Percentiles rank a stretch among this genome's conserved stretches.
These are phyloP conservation scores for Globisporangium alternatum DNA, from an alignment of 352 stramenopile species.

Conservation along the genomic window DNA sequence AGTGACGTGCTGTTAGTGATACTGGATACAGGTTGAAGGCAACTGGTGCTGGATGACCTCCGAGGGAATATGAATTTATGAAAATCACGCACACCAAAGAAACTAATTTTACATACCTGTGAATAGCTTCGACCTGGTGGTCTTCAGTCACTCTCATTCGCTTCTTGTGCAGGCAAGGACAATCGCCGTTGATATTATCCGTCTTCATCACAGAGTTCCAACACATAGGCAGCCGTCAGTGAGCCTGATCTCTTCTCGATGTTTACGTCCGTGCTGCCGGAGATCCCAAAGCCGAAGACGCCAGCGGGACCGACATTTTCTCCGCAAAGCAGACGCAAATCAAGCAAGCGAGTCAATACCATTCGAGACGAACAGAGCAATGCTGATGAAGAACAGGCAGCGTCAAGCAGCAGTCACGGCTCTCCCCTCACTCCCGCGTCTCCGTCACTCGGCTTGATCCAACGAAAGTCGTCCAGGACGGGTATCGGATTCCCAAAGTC, in stretches of 20 bases:
- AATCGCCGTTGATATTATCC: not conserved
- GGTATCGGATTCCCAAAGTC: conserved; percentile 2
- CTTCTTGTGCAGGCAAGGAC: not conserved
- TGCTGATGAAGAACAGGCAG: not conserved
- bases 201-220: not conserved
- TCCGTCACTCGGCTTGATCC: conserved; percentile 8
- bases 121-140: not conserved
- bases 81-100: not conserved
- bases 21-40: not conserved
- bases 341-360: not conserved
- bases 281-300: conserved; percentile 17
- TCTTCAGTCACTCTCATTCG: not conserved
- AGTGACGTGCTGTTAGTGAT: not conserved
- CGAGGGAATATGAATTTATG: not conserved
- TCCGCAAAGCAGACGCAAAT: not conserved
- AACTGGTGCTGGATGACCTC: not conserved
- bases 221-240: too few relatives aligned
- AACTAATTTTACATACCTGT: not conserved
- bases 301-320: not conserved
- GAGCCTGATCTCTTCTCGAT: not conserved
- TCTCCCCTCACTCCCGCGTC: not conserved
- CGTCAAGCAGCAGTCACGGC: not conserved
- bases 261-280: conserved; percentile 27
- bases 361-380: not conserved
- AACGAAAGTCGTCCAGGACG: conserved; percentile 22